phyloP scores from a whole-genome alignment of 768 basidiomycete species.

The Rhizopogon roseolus region DNA sequence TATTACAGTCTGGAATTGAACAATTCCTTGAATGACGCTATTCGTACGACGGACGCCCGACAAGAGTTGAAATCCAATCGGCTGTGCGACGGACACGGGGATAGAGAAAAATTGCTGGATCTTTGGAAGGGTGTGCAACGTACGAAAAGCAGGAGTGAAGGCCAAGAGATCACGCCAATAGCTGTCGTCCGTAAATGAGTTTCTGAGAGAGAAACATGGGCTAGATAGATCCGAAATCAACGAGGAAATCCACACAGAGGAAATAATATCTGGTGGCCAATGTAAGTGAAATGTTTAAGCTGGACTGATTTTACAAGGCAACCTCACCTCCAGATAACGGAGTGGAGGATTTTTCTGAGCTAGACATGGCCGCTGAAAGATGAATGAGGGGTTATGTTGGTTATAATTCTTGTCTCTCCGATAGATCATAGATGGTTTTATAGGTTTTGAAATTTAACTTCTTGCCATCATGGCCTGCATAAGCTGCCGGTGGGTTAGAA shows the following conservation, averaged over 20 bases:
- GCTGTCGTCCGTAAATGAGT: constrained; percentile 2
- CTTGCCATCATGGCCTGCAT: no score
- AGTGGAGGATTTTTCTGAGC: background rate
- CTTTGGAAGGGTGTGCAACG: constrained; percentile 1
- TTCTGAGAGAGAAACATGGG: background rate
- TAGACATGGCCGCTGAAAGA: background rate
- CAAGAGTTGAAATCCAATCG: background rate
- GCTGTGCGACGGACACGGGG: background rate
- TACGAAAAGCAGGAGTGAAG: constrained; percentile 3
- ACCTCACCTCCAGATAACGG: background rate
- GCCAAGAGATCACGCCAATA: constrained; percentile 5
- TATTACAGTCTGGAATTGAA: constrained; percentile 3
- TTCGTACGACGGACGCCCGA: background rate
- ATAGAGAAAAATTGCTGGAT: background rate
- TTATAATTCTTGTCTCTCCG: background rate
- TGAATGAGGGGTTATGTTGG: background rate
- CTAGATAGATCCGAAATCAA: background rate
- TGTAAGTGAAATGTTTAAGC: background rate
- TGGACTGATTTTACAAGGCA: background rate
- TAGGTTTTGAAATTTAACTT: background rate
- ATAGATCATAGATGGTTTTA: background rate
- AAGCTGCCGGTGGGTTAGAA: no score
- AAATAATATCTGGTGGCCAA: background rate
- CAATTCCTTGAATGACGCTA: constrained; percentile 2
- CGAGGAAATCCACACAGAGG: background rate